Conservation (phyloP, 331 rosid species). For the Malus hybrid region DNA sequence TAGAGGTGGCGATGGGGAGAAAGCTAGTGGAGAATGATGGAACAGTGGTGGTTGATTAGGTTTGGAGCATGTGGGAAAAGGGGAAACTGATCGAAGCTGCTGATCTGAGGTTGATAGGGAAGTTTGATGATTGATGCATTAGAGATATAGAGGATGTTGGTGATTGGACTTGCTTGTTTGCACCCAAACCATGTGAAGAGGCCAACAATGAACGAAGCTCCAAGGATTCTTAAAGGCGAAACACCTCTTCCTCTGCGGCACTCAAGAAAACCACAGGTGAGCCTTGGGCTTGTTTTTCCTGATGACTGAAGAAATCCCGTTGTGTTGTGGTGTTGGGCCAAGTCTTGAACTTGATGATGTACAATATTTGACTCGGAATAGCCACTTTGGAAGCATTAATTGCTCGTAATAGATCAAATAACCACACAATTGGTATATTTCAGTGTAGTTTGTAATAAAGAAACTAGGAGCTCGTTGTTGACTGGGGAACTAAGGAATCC, state of each 20-base stretch:
- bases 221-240: conserved; percentile 60
- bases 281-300: conserved; percentile 31
- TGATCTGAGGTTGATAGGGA: conserved; percentile 51
- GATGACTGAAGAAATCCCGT: conserved; percentile 28
- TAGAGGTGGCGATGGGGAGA: conserved; percentile 62
- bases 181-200: conserved; percentile 61
- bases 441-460: neutral
- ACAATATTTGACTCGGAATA: conserved; percentile 65
- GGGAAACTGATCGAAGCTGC: conserved; percentile 43
- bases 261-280: conserved; percentile 46
- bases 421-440: neutral
- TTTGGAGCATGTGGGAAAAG: conserved; percentile 43
- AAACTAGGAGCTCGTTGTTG: neutral
- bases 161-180: conserved; percentile 65
- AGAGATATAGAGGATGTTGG: conserved; percentile 62
- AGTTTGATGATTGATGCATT: conserved; percentile 11
- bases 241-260: conserved; percentile 60
- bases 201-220: conserved; percentile 60
- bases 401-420: conserved; percentile 1
- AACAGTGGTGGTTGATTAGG: conserved; percentile 39
- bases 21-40: conserved; percentile 60
- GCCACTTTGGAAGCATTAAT: conserved; percentile 46
- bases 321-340: conserved; percentile 14
- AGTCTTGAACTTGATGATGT: conserved; percentile 44
- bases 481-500: neutral